These are phyloP conservation scores for Penicillium vulpinum DNA, from an alignment of 2,329 filamentous ascomycete species.

Conservation along the genomic window DNA sequence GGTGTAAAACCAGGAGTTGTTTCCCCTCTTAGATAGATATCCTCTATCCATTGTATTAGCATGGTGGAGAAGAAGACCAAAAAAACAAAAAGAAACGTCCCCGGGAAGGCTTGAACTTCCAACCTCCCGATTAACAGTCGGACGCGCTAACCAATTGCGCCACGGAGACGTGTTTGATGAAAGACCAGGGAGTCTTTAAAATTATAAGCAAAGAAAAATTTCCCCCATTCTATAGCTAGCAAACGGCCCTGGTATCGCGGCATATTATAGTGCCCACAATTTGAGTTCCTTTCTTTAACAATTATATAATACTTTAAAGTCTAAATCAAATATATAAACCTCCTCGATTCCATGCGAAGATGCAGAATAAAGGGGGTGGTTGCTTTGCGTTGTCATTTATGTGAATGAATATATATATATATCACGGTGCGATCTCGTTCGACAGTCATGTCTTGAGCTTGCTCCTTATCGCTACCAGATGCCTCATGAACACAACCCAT, in stretches of 20 bases:
- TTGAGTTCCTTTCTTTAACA: not conserved
- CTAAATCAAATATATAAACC: not conserved
- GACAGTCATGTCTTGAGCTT: no score
- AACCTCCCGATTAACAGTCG: conserved; percentile 40
- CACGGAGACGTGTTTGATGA: conserved; percentile 25
- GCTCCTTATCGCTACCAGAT: no score
- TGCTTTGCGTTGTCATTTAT: not conserved
- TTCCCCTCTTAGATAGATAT: no score
- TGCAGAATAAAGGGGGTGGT: not conserved
- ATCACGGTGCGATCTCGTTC: fast-evolving
- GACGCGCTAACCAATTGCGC: conserved; percentile 39
- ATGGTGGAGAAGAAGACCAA: not conserved
- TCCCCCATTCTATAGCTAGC: no score
- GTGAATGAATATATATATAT: not conserved
- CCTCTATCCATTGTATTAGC: no score
- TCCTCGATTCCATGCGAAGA: no score
- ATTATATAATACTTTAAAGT: not conserved
- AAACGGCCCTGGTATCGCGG: not conserved
- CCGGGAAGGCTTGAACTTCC: conserved; percentile 45
- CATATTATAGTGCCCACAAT: not conserved
- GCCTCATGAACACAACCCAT: not conserved
- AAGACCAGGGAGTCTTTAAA: fast-evolving
- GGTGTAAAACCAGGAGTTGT: no score
- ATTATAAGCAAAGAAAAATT: not conserved
- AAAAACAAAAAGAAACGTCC: conserved; percentile 26